Conservation (phyloP, 306 rosid species). For the Ormosia semicastrata region DNA sequence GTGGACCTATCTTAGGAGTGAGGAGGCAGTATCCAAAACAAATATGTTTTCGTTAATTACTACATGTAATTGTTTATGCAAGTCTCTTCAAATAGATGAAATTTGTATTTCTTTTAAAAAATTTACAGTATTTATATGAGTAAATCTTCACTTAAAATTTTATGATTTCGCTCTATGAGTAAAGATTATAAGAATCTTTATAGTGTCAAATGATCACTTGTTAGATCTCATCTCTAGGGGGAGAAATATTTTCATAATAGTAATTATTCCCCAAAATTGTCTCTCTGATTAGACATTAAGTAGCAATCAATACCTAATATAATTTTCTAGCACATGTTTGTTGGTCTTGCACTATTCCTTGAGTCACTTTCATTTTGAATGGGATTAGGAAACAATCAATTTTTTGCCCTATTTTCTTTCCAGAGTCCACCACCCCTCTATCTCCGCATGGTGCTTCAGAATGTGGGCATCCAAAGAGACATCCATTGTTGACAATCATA, state of each 20-base stretch:
- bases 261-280: not conserved
- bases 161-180: too few relatives aligned
- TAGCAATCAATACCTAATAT: conserved; percentile 5
- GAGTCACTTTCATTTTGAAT: conserved; percentile 23
- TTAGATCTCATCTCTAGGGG: not conserved
- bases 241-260: not conserved
- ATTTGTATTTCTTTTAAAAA: too few relatives aligned
- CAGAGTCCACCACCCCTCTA: not conserved
- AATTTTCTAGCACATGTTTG: not conserved
- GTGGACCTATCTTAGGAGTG: too few relatives aligned
- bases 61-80: too few relatives aligned
- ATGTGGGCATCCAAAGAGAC: conserved; percentile 26
- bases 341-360: not conserved
- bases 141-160: too few relatives aligned
- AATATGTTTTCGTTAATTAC: too few relatives aligned
- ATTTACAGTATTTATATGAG: too few relatives aligned
- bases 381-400: conserved; percentile 33
- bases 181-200: too few relatives aligned
- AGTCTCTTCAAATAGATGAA: too few relatives aligned
- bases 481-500: conserved; percentile 20
- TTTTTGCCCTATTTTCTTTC: not conserved
- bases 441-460: conserved; percentile 19
- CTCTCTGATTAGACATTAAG: conserved; percentile 12
- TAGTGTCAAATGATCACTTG: too few relatives aligned
- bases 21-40: too few relatives aligned